These are phyloP conservation scores for Claviceps quebecensis DNA, from an alignment of 2,329 filamentous ascomycete species.

Conservation along the genomic window DNA sequence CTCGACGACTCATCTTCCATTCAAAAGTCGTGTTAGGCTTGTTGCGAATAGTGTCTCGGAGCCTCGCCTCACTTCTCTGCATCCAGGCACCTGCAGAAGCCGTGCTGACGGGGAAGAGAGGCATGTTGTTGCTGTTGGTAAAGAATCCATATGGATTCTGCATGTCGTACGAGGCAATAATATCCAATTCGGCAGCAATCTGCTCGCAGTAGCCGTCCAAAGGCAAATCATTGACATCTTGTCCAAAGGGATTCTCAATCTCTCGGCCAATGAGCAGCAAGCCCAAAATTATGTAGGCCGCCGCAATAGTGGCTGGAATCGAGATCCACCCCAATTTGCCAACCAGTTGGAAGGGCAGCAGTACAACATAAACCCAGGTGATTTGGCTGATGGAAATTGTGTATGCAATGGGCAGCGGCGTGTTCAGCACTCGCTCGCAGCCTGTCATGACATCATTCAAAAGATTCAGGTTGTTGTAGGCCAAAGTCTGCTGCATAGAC, in stretches of 20 bases:
- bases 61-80: conserved; percentile 25
- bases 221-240: conserved; percentile 70
- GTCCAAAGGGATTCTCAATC: conserved; percentile 75
- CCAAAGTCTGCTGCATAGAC: conserved; percentile 44
- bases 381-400: conserved; percentile 76
- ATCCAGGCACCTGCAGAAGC: conserved; percentile 25
- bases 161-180: conserved; percentile 44
- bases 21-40: conserved; percentile 24
- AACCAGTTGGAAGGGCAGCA: conserved; percentile 71
- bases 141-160: conserved; percentile 19
- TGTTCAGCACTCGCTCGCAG: conserved; percentile 67
- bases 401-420: conserved; percentile 71
- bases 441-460: conserved; percentile 61
- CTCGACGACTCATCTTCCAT: conserved; percentile 11
- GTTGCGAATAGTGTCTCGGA: conserved; percentile 25
- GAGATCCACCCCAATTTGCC: conserved; percentile 53
- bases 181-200: conserved; percentile 59
- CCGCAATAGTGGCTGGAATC: conserved; percentile 59
- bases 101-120: conserved; percentile 40
- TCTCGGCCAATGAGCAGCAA: conserved; percentile 62
- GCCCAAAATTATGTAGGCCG: conserved; percentile 72
- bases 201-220: conserved; percentile 66
- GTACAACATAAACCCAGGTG: conserved; percentile 69
- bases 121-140: conserved; percentile 28
- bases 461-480: conserved; percentile 44